Base-by-base conservation (phyloP, 345 rosid species). In the Anacardium occidentale region DNA sequence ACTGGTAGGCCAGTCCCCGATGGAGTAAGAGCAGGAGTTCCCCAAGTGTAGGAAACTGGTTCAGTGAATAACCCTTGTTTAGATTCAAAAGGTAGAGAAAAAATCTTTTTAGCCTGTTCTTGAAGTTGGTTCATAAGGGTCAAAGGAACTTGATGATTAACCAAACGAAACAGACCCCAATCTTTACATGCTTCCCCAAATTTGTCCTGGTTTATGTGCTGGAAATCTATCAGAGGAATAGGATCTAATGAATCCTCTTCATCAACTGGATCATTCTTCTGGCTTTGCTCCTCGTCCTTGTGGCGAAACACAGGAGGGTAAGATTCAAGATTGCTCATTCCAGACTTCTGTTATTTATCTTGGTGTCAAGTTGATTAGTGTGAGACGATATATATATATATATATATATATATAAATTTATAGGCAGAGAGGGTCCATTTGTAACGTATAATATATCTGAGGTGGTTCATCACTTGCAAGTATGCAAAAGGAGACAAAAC, bases 151-250 rank as follows among this genome's bases (percentile, higher is more conserved):
- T 90, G 91, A 77, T 91, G 93, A 83, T 85, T 85, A 66, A 73
- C 83, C 80, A 91, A 24, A 76, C 91, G 91, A 75, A 91, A 89
- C 24, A 89, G 40, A 29, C 97, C 94, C 97, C 89, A 91, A 29
- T 76, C 83, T 7, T 42, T 77, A 78, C 94, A 88, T 26, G 88
- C 91, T 13, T 84, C 87, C 12, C 15, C 78, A 17, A 91, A 86
- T 62, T 53, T 51, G 21, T 80, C 85, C 71, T 29, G 66, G 74
- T 81, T 76, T 40, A 86, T 62, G 73, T 76, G 53, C 60, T 80
- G 83, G 60, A 91, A 76, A 80, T 91, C 87, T 17, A 91, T 44
- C 13, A 81, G 62, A 48, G 92, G 97, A 50, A 86, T 69, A 3
- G 70, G 53, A 63, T 81, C 88, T 42, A 26, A 55, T 20, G 40